Conservation (phyloP, 1,139 yeast species). For the Yamadazyma songkhlaensis region DNA sequence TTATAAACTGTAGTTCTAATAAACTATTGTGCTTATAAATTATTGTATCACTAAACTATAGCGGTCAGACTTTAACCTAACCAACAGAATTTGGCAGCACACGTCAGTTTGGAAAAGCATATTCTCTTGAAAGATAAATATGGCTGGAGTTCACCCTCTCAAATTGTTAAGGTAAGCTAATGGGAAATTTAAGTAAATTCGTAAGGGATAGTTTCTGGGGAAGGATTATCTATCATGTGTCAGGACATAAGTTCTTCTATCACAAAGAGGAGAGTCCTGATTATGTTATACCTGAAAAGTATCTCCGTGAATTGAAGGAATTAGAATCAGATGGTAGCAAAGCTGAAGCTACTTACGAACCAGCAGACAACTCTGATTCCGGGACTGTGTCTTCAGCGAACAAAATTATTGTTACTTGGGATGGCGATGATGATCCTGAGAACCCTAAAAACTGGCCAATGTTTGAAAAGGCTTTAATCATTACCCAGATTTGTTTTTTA, state of each 20-base stretch:
- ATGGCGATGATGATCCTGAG: conserved; percentile 49
- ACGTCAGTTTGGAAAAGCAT: no score
- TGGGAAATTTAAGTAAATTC: conserved; percentile 11
- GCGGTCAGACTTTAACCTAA: no score
- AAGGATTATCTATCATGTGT: conserved; percentile 26
- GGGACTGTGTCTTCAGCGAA: no score
- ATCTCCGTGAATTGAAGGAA: conserved; percentile 11
- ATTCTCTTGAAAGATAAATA: no score
- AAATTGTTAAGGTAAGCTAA: no score
- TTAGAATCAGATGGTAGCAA: background rate
- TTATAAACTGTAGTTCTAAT: no score
- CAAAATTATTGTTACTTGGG: conserved; percentile 32
- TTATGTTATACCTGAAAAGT: conserved; percentile 33
- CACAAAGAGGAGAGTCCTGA: conserved; percentile 30
- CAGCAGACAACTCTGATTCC: no score
- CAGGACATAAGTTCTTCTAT: conserved; percentile 25
- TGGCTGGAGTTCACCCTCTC: no score
- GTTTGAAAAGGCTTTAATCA: conserved; percentile 33
- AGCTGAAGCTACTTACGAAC: no score
- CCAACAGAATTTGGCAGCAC: no score
- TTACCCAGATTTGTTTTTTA: conserved; percentile 40
- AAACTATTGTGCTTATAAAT: no score
- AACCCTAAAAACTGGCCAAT: conserved; percentile 58
- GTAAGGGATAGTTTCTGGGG: conserved; percentile 35
- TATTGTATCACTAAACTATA: no score